Evolutionary conservation across 2,329 filamentous ascomycete genomes (phyloP), one percentile per base, ranked within the genome.

Genomic region (Ceratocystis cubensis): DNA sequence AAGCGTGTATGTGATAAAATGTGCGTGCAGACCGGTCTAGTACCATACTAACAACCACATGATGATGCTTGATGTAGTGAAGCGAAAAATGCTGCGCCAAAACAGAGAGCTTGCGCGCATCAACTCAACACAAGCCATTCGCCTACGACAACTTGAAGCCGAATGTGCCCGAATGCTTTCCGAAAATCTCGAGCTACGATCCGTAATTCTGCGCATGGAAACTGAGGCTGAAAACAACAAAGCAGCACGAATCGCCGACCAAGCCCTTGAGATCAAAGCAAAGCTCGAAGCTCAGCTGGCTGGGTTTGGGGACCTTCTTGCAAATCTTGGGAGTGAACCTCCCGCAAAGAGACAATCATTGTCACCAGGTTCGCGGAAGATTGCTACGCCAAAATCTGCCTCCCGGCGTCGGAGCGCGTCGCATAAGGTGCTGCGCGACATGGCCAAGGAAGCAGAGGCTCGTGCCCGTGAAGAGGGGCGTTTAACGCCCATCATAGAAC

Each of bases 31-130:
- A n/a, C 8, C 25, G 17, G 30, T 37, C 28, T 30, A 6, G 25
- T 59, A 5, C 15, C 5, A 22, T 46, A 33, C 61, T 67, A 50
- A 67, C 50, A 17, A 25, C 22, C 63, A 45, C 61, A 69, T 65
- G 64, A 50, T 67, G 10, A 46, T 69, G 17, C 65, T 69, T 62
- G 8, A 69, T 71, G 44, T 71, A 92, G 88, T 93, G 68, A 88
- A 89, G 74, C 84, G 87, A 72, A 86, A 88, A 73, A 90, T 92
- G 73, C 79, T 92, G 72, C 84, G 89, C 65, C 90, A 94, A 74
- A 95, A 95, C 74, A 84, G 88, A 75, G 89, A 94, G 72, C 87
- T 94, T 70, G 89, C 89, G 69, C 85, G 86, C 73, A 84, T 82
- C 71, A 94, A 95, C 76, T 90, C 89, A 28, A 81, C 83, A 63